A percentile compares a stretch with the other conserved stretches of the same genome.
These are phyloP conservation scores for Colletotrichum tabaci DNA, from an alignment of 2,329 filamentous ascomycete genomes.

Conservation along the genomic window DNA sequence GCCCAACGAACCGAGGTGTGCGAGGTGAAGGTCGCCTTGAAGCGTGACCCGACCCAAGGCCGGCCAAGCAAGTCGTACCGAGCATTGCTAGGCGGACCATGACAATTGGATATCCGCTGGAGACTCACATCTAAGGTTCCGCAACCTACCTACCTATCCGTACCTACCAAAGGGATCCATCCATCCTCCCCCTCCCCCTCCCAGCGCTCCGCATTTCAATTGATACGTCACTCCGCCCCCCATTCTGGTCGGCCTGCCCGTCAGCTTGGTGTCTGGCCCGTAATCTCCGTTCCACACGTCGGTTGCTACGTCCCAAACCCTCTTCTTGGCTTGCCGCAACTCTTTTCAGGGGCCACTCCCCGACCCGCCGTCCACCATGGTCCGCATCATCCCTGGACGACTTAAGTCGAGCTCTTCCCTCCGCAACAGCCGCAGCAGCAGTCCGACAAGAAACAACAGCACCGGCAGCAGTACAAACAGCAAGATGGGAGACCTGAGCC, in stretches of 20 bases:
- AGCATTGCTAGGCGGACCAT: slow-evolving; percentile 10
- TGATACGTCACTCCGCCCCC: slow-evolving; percentile 40
- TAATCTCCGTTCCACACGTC: slow-evolving; percentile 23
- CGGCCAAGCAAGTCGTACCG: slow-evolving; percentile 7
- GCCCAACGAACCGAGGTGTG: slow-evolving; percentile 5
- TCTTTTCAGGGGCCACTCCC: slow-evolving; percentile 42
- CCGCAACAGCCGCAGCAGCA: slow-evolving; percentile 63
- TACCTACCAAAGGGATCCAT: slow-evolving; percentile 12
- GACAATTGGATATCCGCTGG: slow-evolving; percentile 32
- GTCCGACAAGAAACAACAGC: slow-evolving; percentile 65
- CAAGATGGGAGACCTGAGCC: slow-evolving; percentile 48
- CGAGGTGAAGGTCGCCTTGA: slow-evolving; percentile 7
- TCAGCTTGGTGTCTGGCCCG: slow-evolving; percentile 33
- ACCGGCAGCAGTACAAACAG: slow-evolving; percentile 50
- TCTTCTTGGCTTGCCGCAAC: slow-evolving; percentile 41
- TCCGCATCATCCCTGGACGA: slow-evolving; percentile 70
- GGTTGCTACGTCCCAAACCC: slow-evolving; percentile 36
- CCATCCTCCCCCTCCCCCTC: background rate
- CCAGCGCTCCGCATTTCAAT: slow-evolving; percentile 36
- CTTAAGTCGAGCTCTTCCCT: slow-evolving; percentile 61
- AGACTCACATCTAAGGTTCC: slow-evolving; percentile 32
- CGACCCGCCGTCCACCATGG: slow-evolving; percentile 57
- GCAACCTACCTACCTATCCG: slow-evolving; percentile 15
- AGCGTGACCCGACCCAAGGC: background rate
- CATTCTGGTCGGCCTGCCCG: slow-evolving; percentile 31